Evolutionary conservation across 1,284 basidiomycete genomes (phyloP).

Genomic region (Mycena sp.): DNA sequence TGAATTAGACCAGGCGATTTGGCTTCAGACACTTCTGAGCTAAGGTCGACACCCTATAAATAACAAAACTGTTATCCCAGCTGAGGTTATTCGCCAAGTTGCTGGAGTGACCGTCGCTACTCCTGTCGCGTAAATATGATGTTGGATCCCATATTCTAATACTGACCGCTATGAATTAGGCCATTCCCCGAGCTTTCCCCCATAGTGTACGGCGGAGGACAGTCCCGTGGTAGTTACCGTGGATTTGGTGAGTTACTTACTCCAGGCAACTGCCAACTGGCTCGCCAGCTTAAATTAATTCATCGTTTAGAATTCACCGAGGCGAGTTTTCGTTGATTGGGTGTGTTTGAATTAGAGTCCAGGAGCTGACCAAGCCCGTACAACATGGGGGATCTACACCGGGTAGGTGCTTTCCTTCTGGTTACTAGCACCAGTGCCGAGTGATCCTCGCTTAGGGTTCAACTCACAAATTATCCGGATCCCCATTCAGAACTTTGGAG

Average conservation of each 20-base stretch:
- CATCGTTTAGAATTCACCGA: slow-evolving; percentile 20
- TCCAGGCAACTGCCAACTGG: too few relatives aligned
- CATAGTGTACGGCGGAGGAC: slow-evolving; percentile 34
- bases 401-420: background rate
- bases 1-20: slow-evolving; percentile 11
- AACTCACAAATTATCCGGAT: slow-evolving; percentile 35
- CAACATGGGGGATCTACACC: slow-evolving; percentile 22
- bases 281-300: too few relatives aligned
- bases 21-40: slow-evolving; percentile 16
- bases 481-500: slow-evolving; percentile 32
- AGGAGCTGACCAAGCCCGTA: background rate
- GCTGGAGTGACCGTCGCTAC: slow-evolving; percentile 29
- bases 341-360: background rate
- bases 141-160: background rate
- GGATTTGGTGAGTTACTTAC: slow-evolving; percentile 29
- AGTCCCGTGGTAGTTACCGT: slow-evolving; percentile 32
- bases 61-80: slow-evolving; percentile 28
- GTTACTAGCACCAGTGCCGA: background rate
- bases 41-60: slow-evolving; percentile 26
- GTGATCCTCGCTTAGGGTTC: slow-evolving; percentile 23
- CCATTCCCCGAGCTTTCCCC: slow-evolving; percentile 31
- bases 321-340: slow-evolving; percentile 20
- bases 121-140: slow-evolving; percentile 20
- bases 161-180: background rate
- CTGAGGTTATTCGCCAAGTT: slow-evolving; percentile 27